Base-by-base conservation (phyloP, 2,329 filamentous ascomycete genomes). In the Trichoderma gracile region DNA sequence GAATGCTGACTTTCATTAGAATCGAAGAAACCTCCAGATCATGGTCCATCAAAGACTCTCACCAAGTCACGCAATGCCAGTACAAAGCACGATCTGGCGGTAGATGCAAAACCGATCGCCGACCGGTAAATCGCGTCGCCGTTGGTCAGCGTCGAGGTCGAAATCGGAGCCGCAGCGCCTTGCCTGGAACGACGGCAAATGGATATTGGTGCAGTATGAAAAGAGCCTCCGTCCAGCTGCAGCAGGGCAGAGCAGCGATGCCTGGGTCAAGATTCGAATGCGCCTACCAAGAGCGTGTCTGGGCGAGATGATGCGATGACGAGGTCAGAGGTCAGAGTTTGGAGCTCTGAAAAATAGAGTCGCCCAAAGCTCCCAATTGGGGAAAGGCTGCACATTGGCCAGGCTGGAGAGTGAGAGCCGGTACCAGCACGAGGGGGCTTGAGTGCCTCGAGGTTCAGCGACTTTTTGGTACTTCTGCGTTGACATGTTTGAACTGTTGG, bases 261-360 rank as follows among this genome's bases (percentile, higher is more conserved):
- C 42, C 50, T 55, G 12, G 21, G 42, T 56, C 60, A 49, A 27
- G 23, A 23, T 49, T 30, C 40, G 43, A n/a, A 45, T 43, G 50
- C 52, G 42, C 60, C 43, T 23, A 45, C 50, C 43, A 27, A 46
- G 33, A 64, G 38, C 25, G 61, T 50, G 61, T 64, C 25, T 55
- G 52, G n/a, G 15, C 52, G 53, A 57, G 54, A 49, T 63, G 53
- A 57, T 63, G 53, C 38, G 49, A 17, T 64, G 45, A 27, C 38
- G 46, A 56, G 33, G 54, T 57, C 23, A 47, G 53, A 64, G 33
- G 33, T 38, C 33, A 38, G 33, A 38, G 33, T 57, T 47, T 45
- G 43, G 61, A 64, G 61, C 61, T 45, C 49, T 58, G 53, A 64
- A 64, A 64, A 57, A 52, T 53, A 57, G 42, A 45, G 45, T 58